A percentile compares a stretch with the other conserved stretches of the same genome.
Evolutionary conservation across 345 rosid genomes (phyloP).

Genomic region (Murraya paniculata): DNA sequence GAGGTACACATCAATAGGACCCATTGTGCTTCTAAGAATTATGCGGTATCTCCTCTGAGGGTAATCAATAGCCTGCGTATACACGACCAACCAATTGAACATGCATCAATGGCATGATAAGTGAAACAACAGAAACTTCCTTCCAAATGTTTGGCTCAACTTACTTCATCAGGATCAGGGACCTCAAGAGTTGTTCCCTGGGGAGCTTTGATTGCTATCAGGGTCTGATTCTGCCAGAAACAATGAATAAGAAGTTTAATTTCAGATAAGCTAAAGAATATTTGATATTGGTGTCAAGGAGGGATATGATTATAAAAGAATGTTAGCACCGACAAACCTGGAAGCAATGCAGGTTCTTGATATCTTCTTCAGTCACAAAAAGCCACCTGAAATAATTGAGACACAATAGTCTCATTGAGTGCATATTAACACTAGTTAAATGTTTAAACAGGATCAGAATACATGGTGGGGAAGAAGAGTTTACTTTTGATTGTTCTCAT

Average conservation of each 20-base stretch:
- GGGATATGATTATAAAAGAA: constrained; percentile 1
- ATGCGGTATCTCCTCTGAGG: constrained; percentile 90
- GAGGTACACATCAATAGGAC: constrained; percentile 94
- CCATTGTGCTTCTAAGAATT: constrained; percentile 94
- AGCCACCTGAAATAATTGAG: constrained; percentile 70
- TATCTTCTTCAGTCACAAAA: constrained; percentile 88
- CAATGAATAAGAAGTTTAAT: constrained; percentile 16
- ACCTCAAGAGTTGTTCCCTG: constrained; percentile 98
- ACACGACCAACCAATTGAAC: constrained; percentile 29
- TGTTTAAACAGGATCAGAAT: not conserved
- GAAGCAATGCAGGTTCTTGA: constrained; percentile 74
- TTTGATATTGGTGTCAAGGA: constrained; percentile 9
- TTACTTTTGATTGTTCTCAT: constrained; percentile 79
- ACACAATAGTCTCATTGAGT: constrained; percentile 8
- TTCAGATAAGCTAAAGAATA: constrained; percentile 14
- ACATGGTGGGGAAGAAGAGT: constrained; percentile 10
- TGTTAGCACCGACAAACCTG: constrained; percentile 40
- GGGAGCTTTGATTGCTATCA: constrained; percentile 97
- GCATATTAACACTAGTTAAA: constrained; percentile 1
- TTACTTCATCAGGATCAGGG: constrained; percentile 93
- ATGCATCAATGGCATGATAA: constrained; percentile 23
- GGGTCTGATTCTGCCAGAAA: constrained; percentile 76
- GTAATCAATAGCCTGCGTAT: constrained; percentile 62
- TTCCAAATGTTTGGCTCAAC: constrained; percentile 18
- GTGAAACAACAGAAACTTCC: not conserved